Evolutionary conservation across 768 basidiomycete genomes (phyloP), one percentile per base, ranked within the genome.

Genomic region (Trametes maxima): DNA sequence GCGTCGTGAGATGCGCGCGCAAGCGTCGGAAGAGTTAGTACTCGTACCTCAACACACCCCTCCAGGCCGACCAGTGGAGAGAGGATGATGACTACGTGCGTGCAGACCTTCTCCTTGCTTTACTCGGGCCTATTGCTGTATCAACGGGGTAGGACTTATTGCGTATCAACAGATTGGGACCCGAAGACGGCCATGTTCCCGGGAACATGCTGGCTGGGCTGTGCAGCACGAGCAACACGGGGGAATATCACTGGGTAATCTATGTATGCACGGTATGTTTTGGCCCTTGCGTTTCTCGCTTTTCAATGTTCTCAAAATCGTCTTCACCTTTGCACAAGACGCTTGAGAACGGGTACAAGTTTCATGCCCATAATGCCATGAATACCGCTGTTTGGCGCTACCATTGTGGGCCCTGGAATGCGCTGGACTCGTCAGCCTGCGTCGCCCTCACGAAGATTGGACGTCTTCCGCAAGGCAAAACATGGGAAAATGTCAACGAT

Each of bases 391-490:
- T 21, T 5, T 53, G 52, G 52, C 21, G 24, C 14, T 53, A 53
- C 28, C 13, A 53, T 11, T 42, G 17, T 8, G 39, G 13, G 3
- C 19, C 19, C 2, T 53, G 52, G 52, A 42, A 42, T 14, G 52
- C 13, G 6, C 13, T 28, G 24, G 22, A 42, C 13, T 53, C 52
- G 22, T 5, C 10, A n/a, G 13, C 21, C 6, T 53, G 39, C 52
- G 40, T 53, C 13, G 40, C 52, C 21, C 22, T 53, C 24, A 53
- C 52, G 11, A 40, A 40, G 39, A 43, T 53, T 40, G 52, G 52
- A 7, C 21, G 21, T 16, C 22, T 53, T 10, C 25, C 28, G 14
- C 3, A 8, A 5, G 47, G 25, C 16, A n/a, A 17, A 28, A 35
- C 25, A 5, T n/a, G 13, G 28, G 22, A 53, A 6, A 40, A 53